Conservation (phyloP, 257 asterid genomes). For the Solanum chilense region DNA sequence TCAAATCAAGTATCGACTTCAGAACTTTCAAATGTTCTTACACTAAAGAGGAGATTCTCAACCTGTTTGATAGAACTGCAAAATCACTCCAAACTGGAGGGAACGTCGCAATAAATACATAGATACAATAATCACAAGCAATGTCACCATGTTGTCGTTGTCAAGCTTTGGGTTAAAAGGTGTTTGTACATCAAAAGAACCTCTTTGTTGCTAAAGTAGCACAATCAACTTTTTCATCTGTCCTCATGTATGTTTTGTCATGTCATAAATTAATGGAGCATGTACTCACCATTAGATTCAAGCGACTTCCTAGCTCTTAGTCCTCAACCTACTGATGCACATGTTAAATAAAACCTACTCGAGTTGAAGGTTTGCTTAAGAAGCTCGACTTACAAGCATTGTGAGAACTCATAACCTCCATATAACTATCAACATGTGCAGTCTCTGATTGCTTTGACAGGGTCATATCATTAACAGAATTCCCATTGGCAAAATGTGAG, state of each 20-base stretch:
- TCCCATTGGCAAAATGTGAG: background rate
- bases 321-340: background rate
- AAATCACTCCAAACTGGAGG: background rate
- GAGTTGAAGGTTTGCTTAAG: background rate
- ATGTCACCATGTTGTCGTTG: background rate
- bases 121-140: background rate
- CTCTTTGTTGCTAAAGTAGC: background rate
- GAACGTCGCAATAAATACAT: background rate
- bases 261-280: background rate
- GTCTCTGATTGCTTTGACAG: background rate
- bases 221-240: background rate
- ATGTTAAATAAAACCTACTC: background rate
- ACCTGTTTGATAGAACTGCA: background rate
- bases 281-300: background rate
- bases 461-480: background rate
- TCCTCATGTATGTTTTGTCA: background rate
- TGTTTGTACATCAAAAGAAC: constrained; percentile 1
- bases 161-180: background rate
- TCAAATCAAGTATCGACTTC: background rate
- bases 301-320: background rate
- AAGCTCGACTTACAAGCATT: background rate
- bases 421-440: background rate
- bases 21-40: background rate
- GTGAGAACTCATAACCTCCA: background rate
- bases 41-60: background rate